Evolutionary conservation across 1,284 basidiomycete genomes (phyloP).

Genomic region (Mycena sp.): DNA sequence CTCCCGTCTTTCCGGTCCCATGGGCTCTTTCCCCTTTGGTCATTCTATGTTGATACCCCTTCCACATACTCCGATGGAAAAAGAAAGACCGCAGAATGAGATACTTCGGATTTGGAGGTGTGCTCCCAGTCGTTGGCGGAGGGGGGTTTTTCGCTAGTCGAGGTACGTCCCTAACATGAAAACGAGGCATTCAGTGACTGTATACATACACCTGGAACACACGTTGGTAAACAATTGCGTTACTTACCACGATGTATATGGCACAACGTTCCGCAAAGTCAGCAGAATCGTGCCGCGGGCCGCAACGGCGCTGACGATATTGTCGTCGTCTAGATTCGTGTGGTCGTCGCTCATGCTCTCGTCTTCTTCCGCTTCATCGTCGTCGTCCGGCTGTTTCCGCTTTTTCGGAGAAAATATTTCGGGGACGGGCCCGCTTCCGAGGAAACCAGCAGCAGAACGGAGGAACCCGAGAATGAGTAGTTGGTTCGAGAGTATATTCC

Average conservation of each 20-base stretch:
- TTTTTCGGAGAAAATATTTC: slow-evolving; percentile 52
- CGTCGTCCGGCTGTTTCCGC: slow-evolving; percentile 55
- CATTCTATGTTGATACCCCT: slow-evolving; percentile 91
- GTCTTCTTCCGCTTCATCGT: slow-evolving; percentile 56
- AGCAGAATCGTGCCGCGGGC: slow-evolving; percentile 80
- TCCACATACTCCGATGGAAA: slow-evolving; percentile 81
- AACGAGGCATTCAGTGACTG: slow-evolving; percentile 25
- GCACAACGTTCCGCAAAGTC: slow-evolving; percentile 87
- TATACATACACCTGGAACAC: slow-evolving; percentile 7
- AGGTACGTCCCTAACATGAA: slow-evolving; percentile 73
- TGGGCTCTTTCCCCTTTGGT: slow-evolving; percentile 85
- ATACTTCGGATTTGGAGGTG: slow-evolving; percentile 74
- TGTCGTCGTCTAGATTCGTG: slow-evolving; percentile 39
- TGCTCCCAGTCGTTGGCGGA: slow-evolving; percentile 54
- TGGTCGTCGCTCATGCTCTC: slow-evolving; percentile 40
- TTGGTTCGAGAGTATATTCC: slow-evolving; percentile 95
- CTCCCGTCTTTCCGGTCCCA: slow-evolving; percentile 73
- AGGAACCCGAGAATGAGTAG: slow-evolving; percentile 89
- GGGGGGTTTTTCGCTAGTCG: slow-evolving; percentile 84
- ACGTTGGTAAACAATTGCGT: slow-evolving; percentile 12
- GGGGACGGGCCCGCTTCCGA: slow-evolving; percentile 72
- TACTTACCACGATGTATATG: slow-evolving; percentile 89
- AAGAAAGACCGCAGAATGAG: slow-evolving; percentile 84
- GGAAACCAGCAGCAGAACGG: slow-evolving; percentile 73
- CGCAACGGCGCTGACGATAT: slow-evolving; percentile 35